phyloP scores from a whole-genome alignment of 192 early-diverging fungal genomes.

The Linnemannia hyalina region DNA sequence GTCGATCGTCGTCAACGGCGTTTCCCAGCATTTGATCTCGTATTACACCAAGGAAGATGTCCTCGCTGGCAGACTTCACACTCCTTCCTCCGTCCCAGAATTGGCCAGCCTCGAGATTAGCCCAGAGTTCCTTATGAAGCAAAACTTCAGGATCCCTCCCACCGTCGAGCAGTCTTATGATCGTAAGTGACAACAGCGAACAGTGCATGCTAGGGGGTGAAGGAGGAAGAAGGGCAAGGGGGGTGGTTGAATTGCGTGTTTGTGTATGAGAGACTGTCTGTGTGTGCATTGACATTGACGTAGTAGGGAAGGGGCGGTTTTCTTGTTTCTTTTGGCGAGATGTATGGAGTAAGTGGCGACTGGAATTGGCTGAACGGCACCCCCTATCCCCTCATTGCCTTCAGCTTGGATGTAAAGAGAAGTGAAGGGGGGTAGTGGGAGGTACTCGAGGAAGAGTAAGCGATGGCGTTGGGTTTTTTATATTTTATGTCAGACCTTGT shows the following conservation, averaged over 20 bases:
- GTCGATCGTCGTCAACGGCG: slow-evolving; percentile 77
- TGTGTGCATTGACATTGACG: not conserved
- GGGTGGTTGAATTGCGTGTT: not conserved
- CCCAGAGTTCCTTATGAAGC: slow-evolving; percentile 69
- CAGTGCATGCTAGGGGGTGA: slow-evolving; percentile 1
- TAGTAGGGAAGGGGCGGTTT: not conserved
- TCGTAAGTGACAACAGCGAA: slow-evolving; percentile 32
- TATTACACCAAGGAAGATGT: slow-evolving; percentile 72
- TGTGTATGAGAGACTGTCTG: not conserved
- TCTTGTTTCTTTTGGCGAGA: not conserved
- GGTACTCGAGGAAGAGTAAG: not conserved
- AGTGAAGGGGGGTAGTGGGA: not conserved
- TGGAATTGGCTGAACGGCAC: slow-evolving; percentile 12
- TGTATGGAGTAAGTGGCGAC: slow-evolving; percentile 7
- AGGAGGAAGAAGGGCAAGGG: not conserved
- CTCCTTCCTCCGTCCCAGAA: slow-evolving; percentile 67
- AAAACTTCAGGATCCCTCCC: slow-evolving; percentile 72
- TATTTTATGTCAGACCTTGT: slow-evolving; percentile 2
- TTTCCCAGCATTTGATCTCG: slow-evolving; percentile 70
- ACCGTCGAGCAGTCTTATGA: slow-evolving; percentile 58
- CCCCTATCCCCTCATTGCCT: not conserved
- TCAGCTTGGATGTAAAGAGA: not conserved
- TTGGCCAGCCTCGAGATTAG: slow-evolving; percentile 70
- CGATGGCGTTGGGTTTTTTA: not conserved
- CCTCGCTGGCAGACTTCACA: slow-evolving; percentile 61